These are phyloP conservation scores for Tolypocladium sp. DNA, from an alignment of 2,329 filamentous ascomycete species.

Conservation along the genomic window DNA sequence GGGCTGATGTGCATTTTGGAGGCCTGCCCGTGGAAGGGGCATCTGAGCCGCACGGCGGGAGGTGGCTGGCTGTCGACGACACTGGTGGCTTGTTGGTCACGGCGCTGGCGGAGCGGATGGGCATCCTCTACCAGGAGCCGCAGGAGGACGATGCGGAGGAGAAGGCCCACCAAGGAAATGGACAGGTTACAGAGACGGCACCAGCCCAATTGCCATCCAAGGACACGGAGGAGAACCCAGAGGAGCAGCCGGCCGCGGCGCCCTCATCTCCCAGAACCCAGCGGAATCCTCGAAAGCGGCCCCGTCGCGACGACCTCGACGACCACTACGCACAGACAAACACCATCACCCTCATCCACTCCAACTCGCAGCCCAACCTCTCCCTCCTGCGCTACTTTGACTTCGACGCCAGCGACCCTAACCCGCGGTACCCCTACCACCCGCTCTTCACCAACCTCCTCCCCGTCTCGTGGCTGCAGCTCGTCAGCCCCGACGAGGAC, in stretches of 20 bases:
- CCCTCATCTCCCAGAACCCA: slow-evolving; percentile 9
- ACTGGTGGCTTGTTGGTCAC: slow-evolving; percentile 76
- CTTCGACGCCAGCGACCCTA: slow-evolving; percentile 63
- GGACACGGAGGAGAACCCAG: not conserved
- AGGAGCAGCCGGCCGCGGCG: slow-evolving; percentile 1
- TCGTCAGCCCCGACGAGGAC: slow-evolving; percentile 69
- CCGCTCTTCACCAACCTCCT: slow-evolving; percentile 77
- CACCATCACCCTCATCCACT: slow-evolving; percentile 72
- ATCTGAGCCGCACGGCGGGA: slow-evolving; percentile 23
- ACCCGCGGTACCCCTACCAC: slow-evolving; percentile 51
- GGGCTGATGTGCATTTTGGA: slow-evolving; percentile 75
- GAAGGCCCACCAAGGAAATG: not conserved
- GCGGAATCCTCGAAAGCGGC: slow-evolving; percentile 17
- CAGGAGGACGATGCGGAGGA: slow-evolving; percentile 9
- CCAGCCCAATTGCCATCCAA: not conserved
- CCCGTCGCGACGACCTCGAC: slow-evolving; percentile 40
- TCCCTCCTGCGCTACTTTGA: slow-evolving; percentile 82
- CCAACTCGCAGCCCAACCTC: slow-evolving; percentile 80
- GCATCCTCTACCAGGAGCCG: slow-evolving; percentile 52
- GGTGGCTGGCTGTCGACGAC: slow-evolving; percentile 82
- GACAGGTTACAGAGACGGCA: not conserved
- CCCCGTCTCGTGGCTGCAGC: slow-evolving; percentile 83
- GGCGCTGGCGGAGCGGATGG: slow-evolving; percentile 82
- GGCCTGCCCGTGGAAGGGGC: slow-evolving; percentile 16
- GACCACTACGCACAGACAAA: slow-evolving; percentile 62